Percentiles rank a stretch among this genome's conserved stretches.
phyloP scores from a whole-genome alignment of 2,329 filamentous ascomycete genomes.

The Pochonia chlamydosporia region DNA sequence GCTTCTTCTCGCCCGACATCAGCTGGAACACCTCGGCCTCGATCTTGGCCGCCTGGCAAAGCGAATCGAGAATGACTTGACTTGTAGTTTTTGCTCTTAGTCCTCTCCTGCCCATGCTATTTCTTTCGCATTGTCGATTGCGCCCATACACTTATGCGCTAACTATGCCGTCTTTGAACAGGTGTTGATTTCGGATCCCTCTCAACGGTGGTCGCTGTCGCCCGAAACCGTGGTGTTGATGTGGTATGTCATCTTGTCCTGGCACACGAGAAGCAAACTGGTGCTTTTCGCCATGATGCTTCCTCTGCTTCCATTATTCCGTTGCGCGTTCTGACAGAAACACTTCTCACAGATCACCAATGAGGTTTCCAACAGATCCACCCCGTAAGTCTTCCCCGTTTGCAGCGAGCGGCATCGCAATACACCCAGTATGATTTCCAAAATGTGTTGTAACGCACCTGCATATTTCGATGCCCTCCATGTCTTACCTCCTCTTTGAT shows the following conservation, averaged over 20 bases:
- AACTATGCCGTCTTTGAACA: slow-evolving; percentile 17
- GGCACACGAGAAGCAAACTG: background rate
- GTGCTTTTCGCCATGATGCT: no score
- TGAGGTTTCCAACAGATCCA: slow-evolving; percentile 97
- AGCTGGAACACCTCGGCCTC: background rate
- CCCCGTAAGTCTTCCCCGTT: slow-evolving; percentile 67
- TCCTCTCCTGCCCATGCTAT: no score
- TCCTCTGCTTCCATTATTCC: no score
- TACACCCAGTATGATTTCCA: slow-evolving; percentile 15
- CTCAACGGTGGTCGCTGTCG: slow-evolving; percentile 96
- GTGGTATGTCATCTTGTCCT: slow-evolving; percentile 63
- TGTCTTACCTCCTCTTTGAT: background rate
- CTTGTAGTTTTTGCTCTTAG: no score
- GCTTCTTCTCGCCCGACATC: background rate
- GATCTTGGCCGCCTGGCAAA: no score
- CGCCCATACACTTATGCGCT: background rate
- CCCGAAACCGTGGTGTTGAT: slow-evolving; percentile 97
- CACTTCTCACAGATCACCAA: slow-evolving; percentile 74
- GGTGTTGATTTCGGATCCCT: slow-evolving; percentile 94
- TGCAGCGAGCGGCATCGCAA: no score
- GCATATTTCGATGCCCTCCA: no score
- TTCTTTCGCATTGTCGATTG: no score
- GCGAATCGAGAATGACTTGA: no score
- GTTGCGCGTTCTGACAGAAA: slow-evolving; percentile 13
- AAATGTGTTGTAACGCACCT: no score